These are phyloP conservation scores for Euphorbia tirucalli DNA, from an alignment of 345 rosid genomes.

Conservation along the genomic window DNA sequence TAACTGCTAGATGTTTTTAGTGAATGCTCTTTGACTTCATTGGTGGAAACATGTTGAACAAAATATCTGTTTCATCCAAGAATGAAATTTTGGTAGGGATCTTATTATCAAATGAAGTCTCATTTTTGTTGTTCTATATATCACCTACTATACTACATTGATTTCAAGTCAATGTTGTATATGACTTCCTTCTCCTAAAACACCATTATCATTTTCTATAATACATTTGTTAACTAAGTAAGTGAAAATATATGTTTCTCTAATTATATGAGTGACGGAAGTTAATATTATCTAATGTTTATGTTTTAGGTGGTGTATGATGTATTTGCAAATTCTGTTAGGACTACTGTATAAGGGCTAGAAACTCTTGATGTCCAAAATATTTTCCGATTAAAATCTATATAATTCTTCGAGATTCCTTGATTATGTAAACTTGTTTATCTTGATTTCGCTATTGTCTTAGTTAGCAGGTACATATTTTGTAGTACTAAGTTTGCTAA, in stretches of 20 bases:
- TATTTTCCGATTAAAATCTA: not conserved
- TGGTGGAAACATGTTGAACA: not conserved
- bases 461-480: not conserved
- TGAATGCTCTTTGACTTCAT: not conserved
- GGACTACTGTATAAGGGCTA: not conserved
- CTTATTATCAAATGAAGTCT: not conserved
- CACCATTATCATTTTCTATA: not conserved
- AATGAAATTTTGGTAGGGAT: not conserved
- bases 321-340: not conserved
- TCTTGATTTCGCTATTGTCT: not conserved
- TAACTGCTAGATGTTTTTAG: not conserved
- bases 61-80: not conserved
- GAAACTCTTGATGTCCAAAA: not conserved
- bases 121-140: not conserved
- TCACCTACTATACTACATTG: not conserved
- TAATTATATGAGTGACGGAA: not conserved
- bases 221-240: not conserved
- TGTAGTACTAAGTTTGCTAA: not conserved
- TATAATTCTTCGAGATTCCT: not conserved
- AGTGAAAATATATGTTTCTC: not conserved
- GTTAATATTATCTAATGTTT: not conserved
- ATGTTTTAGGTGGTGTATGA: not conserved
- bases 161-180: not conserved
- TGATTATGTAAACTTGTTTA: not conserved
- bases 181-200: not conserved